Base-by-base conservation (phyloP, 1,284 basidiomycete species). In the Fomitopsis palustris region DNA sequence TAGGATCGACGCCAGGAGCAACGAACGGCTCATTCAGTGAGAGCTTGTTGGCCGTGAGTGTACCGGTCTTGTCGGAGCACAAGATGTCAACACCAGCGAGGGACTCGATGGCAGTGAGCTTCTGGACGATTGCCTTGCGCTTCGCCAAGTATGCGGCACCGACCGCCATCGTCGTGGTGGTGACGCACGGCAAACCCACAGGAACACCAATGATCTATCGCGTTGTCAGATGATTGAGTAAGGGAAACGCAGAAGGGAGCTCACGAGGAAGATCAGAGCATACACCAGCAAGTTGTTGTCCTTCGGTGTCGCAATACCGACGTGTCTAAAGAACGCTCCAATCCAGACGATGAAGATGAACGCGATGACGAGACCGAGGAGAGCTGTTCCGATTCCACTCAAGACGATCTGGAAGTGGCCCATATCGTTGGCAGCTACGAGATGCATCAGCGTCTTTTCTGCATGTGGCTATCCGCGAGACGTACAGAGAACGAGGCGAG, bases 21-120 rank as follows among this genome's bases (percentile, higher is more conserved):
- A 59, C 37, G 41, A 51, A 59, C 10, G 58, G 58, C n/a, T 52
- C 54, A 23, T 59, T 59, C 27, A 61, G 42, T 12, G 52, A 55
- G 14, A 84, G 74, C 74, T 82, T 82, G 76, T 84, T 83, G 52
- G 82, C 81, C 12, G 82, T 83, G 41, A 84, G 70, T 5, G 79
- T 81, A 62, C 79, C 81, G 6, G 81, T 83, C 75, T 83, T 83
- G 70, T 83, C 82, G 38, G 80, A 78, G 72, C 81, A 83, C 39
- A 83, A 75, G 27, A 83, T 79, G 63, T 83, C 80, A 61, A 83
- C 81, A 9, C 49, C 82, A 31, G 82, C 82, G 31, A 84, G 74
- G 37, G 78, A 79, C 68, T 84, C 82, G 70, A 84, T 83, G 53
- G 82, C 81, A 17, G 81, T 82, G 51, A 84, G 74, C 71, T 83